Percentiles rank a stretch among this genome's conserved stretches.
Conservation (phyloP, 805 yeast genomes). For the Zygosaccharomyces pseudorouxii region DNA sequence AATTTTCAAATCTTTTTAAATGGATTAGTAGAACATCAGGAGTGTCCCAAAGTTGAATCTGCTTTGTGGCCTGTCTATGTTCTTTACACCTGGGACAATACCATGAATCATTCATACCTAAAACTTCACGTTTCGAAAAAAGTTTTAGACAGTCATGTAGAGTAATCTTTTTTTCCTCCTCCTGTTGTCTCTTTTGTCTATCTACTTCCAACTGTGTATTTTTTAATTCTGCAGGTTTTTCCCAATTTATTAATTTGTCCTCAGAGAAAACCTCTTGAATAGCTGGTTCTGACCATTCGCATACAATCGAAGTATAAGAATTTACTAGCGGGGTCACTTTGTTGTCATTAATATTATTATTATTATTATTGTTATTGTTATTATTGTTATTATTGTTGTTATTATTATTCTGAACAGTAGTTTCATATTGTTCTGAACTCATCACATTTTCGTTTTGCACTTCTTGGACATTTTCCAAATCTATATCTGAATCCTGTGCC, state of each 20-base stretch:
- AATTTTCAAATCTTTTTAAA: constrained; percentile 82
- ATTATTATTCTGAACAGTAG: not conserved
- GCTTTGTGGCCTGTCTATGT: constrained; percentile 85
- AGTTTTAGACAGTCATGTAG: constrained; percentile 69
- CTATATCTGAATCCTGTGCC: constrained; percentile 1
- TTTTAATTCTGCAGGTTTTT: constrained; percentile 42
- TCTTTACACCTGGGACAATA: constrained; percentile 87
- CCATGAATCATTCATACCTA: constrained; percentile 90
- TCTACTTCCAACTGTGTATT: constrained; percentile 54
- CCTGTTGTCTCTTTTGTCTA: constrained; percentile 31
- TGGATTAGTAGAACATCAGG: constrained; percentile 91
- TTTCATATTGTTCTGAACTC: not conserved
- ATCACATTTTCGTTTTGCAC: not conserved
- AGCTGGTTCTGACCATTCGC: constrained; percentile 58
- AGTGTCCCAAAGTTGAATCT: constrained; percentile 86
- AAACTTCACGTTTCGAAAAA: constrained; percentile 76
- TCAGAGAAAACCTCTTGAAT: constrained; percentile 51
- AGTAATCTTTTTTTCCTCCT: constrained; percentile 42
- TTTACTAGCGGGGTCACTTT: constrained; percentile 20
- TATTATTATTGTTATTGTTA: no score
- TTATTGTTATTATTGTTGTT: not conserved
- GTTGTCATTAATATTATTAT: not conserved
- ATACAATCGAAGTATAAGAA: constrained; percentile 44
- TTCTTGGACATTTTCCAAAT: not conserved
- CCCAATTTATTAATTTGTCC: constrained; percentile 55